Evolutionary conservation across 352 stramenopile species (phyloP).

Genomic region (Globisporangium barbulae): DNA sequence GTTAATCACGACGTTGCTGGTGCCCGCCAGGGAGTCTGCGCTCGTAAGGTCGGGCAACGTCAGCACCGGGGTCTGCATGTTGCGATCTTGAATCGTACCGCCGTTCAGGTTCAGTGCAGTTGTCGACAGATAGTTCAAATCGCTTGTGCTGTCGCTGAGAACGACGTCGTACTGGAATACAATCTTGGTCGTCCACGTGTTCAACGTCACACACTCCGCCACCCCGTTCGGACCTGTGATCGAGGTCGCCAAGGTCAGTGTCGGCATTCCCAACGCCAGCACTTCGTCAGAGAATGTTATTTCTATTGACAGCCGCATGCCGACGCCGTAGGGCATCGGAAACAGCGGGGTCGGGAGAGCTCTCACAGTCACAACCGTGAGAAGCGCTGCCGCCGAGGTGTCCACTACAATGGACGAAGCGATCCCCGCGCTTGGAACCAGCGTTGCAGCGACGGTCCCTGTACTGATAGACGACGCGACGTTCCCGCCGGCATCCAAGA

Average conservation of each 20-base stretch:
- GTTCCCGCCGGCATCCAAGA: conserved; percentile 69
- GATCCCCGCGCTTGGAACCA: conserved; percentile 63
- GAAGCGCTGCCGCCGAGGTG: conserved; percentile 37
- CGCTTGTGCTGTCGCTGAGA: conserved; percentile 37
- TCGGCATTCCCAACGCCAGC: conserved; percentile 46
- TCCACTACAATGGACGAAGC: conserved; percentile 63
- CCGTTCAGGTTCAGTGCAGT: conserved; percentile 43
- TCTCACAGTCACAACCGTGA: conserved; percentile 43
- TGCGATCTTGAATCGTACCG: conserved; percentile 65
- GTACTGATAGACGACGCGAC: conserved; percentile 44
- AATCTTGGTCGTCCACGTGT: conserved; percentile 50
- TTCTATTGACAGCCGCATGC: conserved; percentile 52
- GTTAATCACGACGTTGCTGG: conserved; percentile 61
- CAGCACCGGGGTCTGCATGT: conserved; percentile 52
- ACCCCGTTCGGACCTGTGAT: conserved; percentile 35
- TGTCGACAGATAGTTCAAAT: conserved; percentile 69
- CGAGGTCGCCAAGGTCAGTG: conserved; percentile 46
- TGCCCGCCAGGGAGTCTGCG: conserved; percentile 39
- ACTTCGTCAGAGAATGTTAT: conserved; percentile 84
- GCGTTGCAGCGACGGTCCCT: conserved; percentile 44
- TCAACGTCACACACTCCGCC: conserved; percentile 52
- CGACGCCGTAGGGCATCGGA: conserved; percentile 60
- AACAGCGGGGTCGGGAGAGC: conserved; percentile 39
- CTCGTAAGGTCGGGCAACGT: conserved; percentile 45
- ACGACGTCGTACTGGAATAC: conserved; percentile 73